Conservation (phyloP, 129 eudicot species). For the Kitagawia praeruptora region DNA sequence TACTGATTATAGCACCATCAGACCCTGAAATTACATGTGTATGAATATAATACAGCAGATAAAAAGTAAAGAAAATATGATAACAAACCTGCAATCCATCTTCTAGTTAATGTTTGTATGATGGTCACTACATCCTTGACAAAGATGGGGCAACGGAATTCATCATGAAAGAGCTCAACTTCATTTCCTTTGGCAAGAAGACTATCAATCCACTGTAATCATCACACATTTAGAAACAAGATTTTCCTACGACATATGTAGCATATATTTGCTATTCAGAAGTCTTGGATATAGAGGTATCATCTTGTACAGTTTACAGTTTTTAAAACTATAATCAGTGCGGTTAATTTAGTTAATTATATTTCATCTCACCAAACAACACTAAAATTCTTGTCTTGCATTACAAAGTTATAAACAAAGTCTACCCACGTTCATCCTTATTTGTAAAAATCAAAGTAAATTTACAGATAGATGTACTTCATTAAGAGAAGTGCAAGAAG, state of each 20-base stretch:
- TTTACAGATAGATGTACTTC: not conserved
- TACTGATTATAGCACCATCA: not conserved
- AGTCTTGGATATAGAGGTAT: not conserved
- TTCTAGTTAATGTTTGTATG: constrained; percentile 35
- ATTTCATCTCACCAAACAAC: not conserved
- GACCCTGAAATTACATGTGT: not conserved
- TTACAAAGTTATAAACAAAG: not conserved
- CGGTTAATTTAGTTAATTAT: not conserved
- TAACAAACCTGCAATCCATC: constrained; percentile 75
- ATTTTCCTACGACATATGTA: not conserved
- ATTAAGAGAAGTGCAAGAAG: not conserved
- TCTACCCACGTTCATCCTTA: not conserved
- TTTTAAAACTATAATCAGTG: not conserved
- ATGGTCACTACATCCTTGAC: constrained; percentile 70
- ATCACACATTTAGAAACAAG: not conserved
- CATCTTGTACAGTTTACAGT: not conserved
- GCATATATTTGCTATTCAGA: not conserved
- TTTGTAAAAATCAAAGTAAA: not conserved
- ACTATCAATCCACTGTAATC: constrained; percentile 78
- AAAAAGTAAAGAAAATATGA: not conserved
- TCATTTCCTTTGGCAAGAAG: constrained; percentile 67
- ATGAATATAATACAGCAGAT: not conserved
- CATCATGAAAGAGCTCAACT: constrained; percentile 62
- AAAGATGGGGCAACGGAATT: constrained; percentile 75
- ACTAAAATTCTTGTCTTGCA: not conserved